These are phyloP conservation scores for Limonium bicolor DNA, from an alignment of 148 eudicot species.

Conservation along the genomic window DNA sequence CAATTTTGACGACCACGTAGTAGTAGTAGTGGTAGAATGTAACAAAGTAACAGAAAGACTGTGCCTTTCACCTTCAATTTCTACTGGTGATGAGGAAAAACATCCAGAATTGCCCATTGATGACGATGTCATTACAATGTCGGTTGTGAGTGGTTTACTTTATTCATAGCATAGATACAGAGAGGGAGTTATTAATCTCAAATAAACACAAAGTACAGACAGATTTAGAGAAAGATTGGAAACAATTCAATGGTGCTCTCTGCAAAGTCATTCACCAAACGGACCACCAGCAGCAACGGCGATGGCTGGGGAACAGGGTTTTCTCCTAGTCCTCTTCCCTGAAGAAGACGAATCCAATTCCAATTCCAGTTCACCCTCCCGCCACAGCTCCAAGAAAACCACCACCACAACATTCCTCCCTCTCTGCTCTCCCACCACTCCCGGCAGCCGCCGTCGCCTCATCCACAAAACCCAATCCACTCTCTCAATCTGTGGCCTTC, in stretches of 20 bases:
- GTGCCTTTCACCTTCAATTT: too few relatives aligned
- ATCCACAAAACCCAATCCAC: slow-evolving; percentile 46
- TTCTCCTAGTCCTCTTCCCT: slow-evolving; percentile 33
- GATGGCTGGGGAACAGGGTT: slow-evolving; percentile 42
- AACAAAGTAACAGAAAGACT: too few relatives aligned
- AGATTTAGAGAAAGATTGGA: background rate
- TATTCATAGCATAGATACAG: too few relatives aligned
- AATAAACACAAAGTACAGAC: too few relatives aligned
- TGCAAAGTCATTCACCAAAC: slow-evolving; percentile 8
- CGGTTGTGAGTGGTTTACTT: too few relatives aligned
- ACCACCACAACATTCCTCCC: slow-evolving; percentile 4
- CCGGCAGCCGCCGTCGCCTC: slow-evolving; percentile 4
- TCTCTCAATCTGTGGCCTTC: slow-evolving; percentile 41
- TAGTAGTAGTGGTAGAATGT: too few relatives aligned
- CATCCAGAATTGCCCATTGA: too few relatives aligned
- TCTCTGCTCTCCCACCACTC: slow-evolving; percentile 7
- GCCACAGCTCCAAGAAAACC: background rate
- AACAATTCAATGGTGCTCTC: slow-evolving; percentile 4
- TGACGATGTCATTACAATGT: too few relatives aligned
- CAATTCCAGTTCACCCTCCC: too few relatives aligned
- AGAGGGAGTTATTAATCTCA: too few relatives aligned
- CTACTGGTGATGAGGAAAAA: too few relatives aligned
- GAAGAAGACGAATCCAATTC: background rate
- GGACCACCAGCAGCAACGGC: slow-evolving; percentile 9
- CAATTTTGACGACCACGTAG: too few relatives aligned